These are phyloP conservation scores for Phytophthora hibernalis DNA, from an alignment of 352 stramenopile genomes.

Conservation along the genomic window DNA sequence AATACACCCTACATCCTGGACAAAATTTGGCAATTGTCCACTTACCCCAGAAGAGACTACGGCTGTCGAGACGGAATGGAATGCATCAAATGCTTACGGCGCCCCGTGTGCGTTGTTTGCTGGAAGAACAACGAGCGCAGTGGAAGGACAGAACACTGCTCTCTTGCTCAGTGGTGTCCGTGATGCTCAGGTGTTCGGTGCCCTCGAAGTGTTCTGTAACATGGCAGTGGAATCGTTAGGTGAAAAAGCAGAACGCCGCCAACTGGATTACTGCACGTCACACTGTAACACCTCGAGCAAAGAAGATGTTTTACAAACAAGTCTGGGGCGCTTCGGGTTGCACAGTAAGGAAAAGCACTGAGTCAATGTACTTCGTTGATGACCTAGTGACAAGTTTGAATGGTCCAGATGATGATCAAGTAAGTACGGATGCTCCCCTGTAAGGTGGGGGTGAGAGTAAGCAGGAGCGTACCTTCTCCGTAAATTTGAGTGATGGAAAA, in stretches of 20 bases:
- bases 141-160: constrained; percentile 14
- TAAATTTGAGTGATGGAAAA: not conserved
- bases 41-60: constrained; percentile 1
- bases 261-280: not conserved
- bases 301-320: constrained; percentile 8
- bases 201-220: not conserved
- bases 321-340: constrained; percentile 5
- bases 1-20: constrained; percentile 21
- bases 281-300: constrained; percentile 5
- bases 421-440: not conserved
- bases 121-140: constrained; percentile 11
- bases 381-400: not conserved
- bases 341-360: constrained; percentile 5
- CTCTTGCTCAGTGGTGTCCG: not conserved
- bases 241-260: not conserved
- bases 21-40: constrained; percentile 5
- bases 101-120: not conserved
- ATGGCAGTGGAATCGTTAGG: not conserved
- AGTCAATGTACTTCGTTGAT: not conserved
- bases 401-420: not conserved
- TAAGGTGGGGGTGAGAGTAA: no score
- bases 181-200: constrained; percentile 4
- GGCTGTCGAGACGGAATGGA: not conserved
- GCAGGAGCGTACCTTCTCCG: not conserved
- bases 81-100: not conserved